These are phyloP conservation scores for Cymbidium sinense DNA, from an alignment of 106 monocot genomes.

Conservation along the genomic window DNA sequence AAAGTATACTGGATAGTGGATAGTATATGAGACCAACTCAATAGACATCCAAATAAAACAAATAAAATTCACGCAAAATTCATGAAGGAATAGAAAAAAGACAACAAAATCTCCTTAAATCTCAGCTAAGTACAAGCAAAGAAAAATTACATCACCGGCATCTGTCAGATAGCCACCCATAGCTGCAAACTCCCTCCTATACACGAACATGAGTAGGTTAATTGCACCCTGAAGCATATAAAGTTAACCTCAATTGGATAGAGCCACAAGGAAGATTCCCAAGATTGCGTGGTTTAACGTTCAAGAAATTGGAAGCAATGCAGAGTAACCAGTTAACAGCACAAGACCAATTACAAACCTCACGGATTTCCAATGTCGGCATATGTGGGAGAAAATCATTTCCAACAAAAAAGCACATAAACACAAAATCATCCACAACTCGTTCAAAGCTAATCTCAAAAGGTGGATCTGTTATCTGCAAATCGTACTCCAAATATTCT, in stretches of 20 bases:
- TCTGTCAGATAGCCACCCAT: conserved; percentile 98
- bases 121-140: conserved; percentile 6
- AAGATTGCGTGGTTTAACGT: not conserved
- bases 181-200: conserved; percentile 64
- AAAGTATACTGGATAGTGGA: not conserved
- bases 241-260: not conserved
- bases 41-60: not conserved
- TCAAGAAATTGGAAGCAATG: not conserved
- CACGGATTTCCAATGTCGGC: conserved; percentile 95
- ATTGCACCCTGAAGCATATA: conserved; percentile 72
- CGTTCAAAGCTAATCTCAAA: conserved; percentile 76
- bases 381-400: conserved; percentile 98
- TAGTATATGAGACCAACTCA: not conserved
- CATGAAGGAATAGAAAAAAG: not conserved
- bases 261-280: not conserved
- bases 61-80: conserved; percentile 3
- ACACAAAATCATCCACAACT: conserved; percentile 90
- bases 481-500: conserved; percentile 85
- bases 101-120: not conserved
- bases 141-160: conserved; percentile 73
- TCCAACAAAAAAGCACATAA: conserved; percentile 95
- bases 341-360: conserved; percentile 39
- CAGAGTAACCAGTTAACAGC: not conserved
- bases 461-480: conserved; percentile 67
- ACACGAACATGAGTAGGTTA: conserved; percentile 76